These are phyloP conservation scores for Penicillium olsonii DNA, from an alignment of 2,329 filamentous ascomycete species.

Conservation along the genomic window DNA sequence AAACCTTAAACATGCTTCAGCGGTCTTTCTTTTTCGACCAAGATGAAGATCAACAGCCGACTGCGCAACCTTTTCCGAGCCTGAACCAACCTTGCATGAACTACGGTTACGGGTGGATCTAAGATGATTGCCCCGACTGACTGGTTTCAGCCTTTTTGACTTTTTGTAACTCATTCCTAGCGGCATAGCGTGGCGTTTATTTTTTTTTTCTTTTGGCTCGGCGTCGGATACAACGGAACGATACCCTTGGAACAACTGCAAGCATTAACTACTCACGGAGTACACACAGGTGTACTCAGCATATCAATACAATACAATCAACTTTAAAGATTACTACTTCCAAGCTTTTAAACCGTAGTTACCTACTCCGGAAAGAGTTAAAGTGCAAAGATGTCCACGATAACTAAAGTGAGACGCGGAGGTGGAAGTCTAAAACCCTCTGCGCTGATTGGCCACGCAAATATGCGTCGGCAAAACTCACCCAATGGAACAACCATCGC, in stretches of 20 bases:
- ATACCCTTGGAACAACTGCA: slow-evolving; percentile 27
- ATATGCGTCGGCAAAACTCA: slow-evolving; percentile 13
- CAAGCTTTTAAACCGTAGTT: not conserved
- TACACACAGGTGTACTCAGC: slow-evolving; percentile 2
- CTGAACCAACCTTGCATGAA: slow-evolving; percentile 34
- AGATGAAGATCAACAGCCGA: slow-evolving; percentile 28
- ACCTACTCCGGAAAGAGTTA: too few species aligned
- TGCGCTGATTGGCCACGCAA: slow-evolving; percentile 12
- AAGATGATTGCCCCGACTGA: slow-evolving; percentile 8
- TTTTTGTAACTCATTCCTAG: slow-evolving; percentile 11
- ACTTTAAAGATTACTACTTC: not conserved
- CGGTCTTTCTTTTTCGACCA: slow-evolving; percentile 39
- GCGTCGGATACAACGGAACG: slow-evolving; percentile 25
- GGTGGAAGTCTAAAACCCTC: not conserved
- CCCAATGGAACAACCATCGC: slow-evolving; percentile 21
- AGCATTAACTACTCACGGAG: not conserved
- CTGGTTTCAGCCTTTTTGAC: slow-evolving; percentile 12
- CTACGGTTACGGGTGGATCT: slow-evolving; percentile 40
- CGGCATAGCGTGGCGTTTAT: slow-evolving; percentile 40
- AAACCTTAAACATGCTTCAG: slow-evolving; percentile 29
- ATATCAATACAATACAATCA: slow-evolving; percentile 1
- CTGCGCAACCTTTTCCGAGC: slow-evolving; percentile 29
- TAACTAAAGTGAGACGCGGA: too few species aligned
- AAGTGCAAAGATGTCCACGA: too few species aligned
- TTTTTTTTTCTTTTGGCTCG: slow-evolving; percentile 3